Percentiles rank a stretch among this genome's conserved stretches.
These are phyloP conservation scores for Kuraishia molischiana DNA, from an alignment of 805 yeast genomes.

Conservation along the genomic window DNA sequence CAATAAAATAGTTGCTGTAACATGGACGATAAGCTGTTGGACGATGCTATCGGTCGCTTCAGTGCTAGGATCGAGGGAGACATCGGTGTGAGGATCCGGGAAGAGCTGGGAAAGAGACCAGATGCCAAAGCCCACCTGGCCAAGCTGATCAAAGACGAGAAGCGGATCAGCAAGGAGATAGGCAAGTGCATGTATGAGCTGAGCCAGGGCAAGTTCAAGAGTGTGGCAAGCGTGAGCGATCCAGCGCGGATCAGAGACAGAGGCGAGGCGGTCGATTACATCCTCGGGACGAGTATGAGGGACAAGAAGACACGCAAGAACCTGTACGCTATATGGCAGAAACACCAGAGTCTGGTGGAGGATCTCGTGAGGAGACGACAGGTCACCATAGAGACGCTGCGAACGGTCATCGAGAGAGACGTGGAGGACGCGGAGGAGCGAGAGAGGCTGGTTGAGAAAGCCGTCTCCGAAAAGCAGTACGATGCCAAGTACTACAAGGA, in stretches of 20 bases:
- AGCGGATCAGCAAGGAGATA: not conserved
- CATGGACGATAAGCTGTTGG: not conserved
- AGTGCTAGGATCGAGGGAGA: not conserved
- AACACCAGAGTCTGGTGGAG: not conserved
- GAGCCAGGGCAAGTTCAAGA: not conserved
- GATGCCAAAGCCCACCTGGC: not conserved
- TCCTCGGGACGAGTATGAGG: not conserved
- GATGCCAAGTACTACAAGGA: constrained; percentile 1
- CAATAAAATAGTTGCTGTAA: no score
- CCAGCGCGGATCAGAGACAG: not conserved
- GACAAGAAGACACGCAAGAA: not conserved
- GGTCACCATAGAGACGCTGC: not conserved
- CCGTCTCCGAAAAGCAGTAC: not conserved
- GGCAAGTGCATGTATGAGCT: not conserved
- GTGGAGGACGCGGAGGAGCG: not conserved
- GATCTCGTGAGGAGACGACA: not conserved
- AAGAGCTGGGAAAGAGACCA: not conserved
- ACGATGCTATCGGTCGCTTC: not conserved
- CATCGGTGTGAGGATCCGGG: not conserved
- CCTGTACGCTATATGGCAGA: not conserved
- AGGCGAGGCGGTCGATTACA: not conserved
- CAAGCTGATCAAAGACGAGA: not conserved
- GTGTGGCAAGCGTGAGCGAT: not conserved
- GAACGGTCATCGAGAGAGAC: not conserved
- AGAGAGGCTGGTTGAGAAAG: not conserved